phyloP scores from a whole-genome alignment of 2,329 filamentous ascomycete species.

The Phaeosphaeriaceae sp. region DNA sequence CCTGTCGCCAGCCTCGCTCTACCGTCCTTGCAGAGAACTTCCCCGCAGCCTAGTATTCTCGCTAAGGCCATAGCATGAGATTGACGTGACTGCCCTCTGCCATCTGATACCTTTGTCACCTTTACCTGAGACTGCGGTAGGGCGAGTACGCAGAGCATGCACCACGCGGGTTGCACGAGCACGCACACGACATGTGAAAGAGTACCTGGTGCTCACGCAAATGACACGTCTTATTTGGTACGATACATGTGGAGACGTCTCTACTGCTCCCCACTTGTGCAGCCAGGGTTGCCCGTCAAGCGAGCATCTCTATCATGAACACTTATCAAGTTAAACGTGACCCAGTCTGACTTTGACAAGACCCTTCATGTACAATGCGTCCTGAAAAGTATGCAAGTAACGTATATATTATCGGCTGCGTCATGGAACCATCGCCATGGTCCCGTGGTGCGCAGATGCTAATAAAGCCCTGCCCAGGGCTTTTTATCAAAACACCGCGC shows the following conservation, averaged over 20 bases:
- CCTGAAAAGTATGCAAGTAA: not conserved
- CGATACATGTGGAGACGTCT: not conserved
- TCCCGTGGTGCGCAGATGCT: conserved; percentile 22
- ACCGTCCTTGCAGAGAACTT: conserved; percentile 3
- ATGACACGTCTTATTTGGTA: not conserved
- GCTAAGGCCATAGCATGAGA: not conserved
- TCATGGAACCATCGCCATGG: conserved; percentile 19
- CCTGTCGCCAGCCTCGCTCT: not conserved
- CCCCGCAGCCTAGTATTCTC: conserved; percentile 2
- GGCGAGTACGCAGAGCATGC: not conserved
- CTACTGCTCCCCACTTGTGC: not conserved
- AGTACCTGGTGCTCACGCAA: not conserved
- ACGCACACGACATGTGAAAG: not conserved
- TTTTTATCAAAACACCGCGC: conserved; percentile 24
- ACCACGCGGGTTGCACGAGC: not conserved
- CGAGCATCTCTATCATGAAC: not conserved
- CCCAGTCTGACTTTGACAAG: not conserved
- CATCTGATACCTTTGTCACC: not conserved
- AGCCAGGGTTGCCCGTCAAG: not conserved
- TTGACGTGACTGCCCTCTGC: not conserved
- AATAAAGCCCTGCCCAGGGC: conserved; percentile 16
- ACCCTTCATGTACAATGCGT: not conserved
- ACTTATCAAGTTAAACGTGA: not conserved
- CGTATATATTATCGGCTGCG: conserved; percentile 13
- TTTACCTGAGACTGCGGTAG: not conserved